Evolutionary conservation across 768 basidiomycete genomes (phyloP), one percentile per base, ranked within the genome.

Genomic region (Pholiota molesta): DNA sequence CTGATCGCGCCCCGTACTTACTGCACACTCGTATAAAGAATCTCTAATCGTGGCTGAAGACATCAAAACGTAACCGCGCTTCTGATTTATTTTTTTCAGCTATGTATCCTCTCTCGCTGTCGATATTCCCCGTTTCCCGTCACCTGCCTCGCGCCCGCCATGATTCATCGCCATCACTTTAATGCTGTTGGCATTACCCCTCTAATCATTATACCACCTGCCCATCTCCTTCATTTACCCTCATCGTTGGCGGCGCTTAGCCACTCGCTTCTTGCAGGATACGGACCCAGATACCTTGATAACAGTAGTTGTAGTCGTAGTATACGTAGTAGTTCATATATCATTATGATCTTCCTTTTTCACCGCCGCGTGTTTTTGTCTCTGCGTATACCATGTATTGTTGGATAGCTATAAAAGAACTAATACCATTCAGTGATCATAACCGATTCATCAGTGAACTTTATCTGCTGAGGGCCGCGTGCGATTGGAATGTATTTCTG

Each of bases 271-370:
- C 47, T 49, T 42, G 37, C 37, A 28, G 37, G 55, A 56, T 56
- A 56, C 21, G 39, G 40, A 28, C 39, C 26, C 37, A 55, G 21
- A 55, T 37, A 55, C 37, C 55, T 40, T 56, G 39, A 56, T 56
- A 56, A 40, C 39, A 55, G 55, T 55, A 55, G 55, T 56, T 56
- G 55, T 56, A 56, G 55, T 56, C 55, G 57, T 49, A 49, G 45
- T 47, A 49, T 49, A 58, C 57, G 21, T 42, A 40, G 33, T 23
- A n/a, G 44, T 51, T 57, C 31, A 57, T 33, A 39, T 58, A 58
- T 58, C 57, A 58, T 58, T 51, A 58, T 58, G 57, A 33, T 49
- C 33, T 58, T 58, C 35, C 21, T 39, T 51, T 58, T 39, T 39
- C 17, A 31, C 33, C 53, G 26, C n/a, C 19, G 53, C 33, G 53